Percentiles rank a stretch among this genome's conserved stretches.
These are phyloP conservation scores for Mycena floridula DNA, from an alignment of 768 basidiomycete genomes.

Conservation along the genomic window DNA sequence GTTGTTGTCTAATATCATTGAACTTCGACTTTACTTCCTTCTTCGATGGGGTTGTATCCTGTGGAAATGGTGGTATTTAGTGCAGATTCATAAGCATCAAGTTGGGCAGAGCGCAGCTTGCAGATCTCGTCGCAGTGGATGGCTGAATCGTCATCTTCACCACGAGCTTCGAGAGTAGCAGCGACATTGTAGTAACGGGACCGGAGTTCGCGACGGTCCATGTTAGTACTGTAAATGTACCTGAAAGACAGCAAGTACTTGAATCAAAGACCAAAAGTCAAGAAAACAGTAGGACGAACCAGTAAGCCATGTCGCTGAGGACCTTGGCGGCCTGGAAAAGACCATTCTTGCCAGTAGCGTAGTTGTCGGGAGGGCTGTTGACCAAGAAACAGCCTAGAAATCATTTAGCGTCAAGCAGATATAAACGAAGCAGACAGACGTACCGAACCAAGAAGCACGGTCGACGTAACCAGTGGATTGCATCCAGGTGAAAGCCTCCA, in stretches of 20 bases:
- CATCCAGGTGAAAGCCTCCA: slow-evolving; percentile 6
- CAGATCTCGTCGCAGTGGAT: slow-evolving; percentile 5
- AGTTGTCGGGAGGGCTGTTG: slow-evolving; percentile 2
- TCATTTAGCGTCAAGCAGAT: neutral
- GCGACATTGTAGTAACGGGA: no score
- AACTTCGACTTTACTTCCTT: no score
- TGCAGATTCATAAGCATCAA: no score
- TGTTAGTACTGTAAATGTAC: no score
- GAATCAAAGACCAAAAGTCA: no score
- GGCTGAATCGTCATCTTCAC: neutral
- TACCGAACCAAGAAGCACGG: slow-evolving; percentile 1
- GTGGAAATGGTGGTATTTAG: no score
- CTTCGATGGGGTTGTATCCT: no score
- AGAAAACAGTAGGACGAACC: slow-evolving; percentile 1
- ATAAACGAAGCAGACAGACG: neutral
- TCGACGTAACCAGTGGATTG: slow-evolving; percentile 6
- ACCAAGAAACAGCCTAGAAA: slow-evolving; percentile 3
- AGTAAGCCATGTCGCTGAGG: slow-evolving; percentile 3
- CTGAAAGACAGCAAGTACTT: neutral
- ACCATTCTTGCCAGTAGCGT: slow-evolving; percentile 3
- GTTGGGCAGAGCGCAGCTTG: slow-evolving; percentile 4
- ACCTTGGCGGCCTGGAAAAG: neutral
- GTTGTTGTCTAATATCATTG: no score
- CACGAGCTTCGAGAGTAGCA: neutral
- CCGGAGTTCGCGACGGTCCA: no score